Percentiles rank a stretch among this genome's conserved stretches.
Conservation (phyloP, 139 green algal genomes). For the Haematococcus sp. region DNA sequence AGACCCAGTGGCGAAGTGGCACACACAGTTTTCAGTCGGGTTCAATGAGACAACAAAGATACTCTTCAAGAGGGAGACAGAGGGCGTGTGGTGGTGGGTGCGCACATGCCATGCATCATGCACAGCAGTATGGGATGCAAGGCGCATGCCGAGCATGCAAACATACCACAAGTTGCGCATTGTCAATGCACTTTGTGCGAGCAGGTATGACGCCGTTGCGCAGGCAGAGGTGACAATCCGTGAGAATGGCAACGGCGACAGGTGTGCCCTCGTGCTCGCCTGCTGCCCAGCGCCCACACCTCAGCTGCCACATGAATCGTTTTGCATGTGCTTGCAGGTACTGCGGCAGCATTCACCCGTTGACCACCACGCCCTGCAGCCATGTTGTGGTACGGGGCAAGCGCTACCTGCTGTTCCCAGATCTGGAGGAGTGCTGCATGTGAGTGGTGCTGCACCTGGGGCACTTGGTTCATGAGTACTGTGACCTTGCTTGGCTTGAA, state of each 20-base stretch:
- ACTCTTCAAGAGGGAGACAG: slow-evolving; percentile 10
- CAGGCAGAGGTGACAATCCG: slow-evolving; percentile 3
- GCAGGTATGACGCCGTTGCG: slow-evolving; percentile 9
- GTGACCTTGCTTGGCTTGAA: too few species aligned
- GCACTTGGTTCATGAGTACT: too few species aligned
- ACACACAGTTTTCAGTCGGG: slow-evolving; percentile 7
- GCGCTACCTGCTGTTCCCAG: slow-evolving; percentile 48
- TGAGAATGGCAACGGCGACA: slow-evolving; percentile 21
- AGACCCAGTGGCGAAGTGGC: background rate
- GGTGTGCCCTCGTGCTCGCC: too few species aligned
- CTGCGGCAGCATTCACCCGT: slow-evolving; percentile 32
- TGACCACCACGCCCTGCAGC: slow-evolving; percentile 33
- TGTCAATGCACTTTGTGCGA: too few species aligned
- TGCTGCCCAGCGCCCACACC: too few species aligned
- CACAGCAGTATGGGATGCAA: too few species aligned
- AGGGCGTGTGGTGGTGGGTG: slow-evolving; percentile 13
- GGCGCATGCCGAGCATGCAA: too few species aligned
- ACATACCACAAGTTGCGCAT: too few species aligned
- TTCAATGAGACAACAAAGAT: slow-evolving; percentile 29
- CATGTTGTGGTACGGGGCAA: slow-evolving; percentile 30
- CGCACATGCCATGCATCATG: background rate
- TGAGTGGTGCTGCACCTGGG: too few species aligned
- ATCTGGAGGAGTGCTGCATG: slow-evolving; percentile 36
- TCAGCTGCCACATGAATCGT: too few species aligned
- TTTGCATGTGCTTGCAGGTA: too few species aligned